These are phyloP conservation scores for Opeltia flavorubescens DNA, from an alignment of 495 filamentous ascomycete genomes.

Conservation along the genomic window DNA sequence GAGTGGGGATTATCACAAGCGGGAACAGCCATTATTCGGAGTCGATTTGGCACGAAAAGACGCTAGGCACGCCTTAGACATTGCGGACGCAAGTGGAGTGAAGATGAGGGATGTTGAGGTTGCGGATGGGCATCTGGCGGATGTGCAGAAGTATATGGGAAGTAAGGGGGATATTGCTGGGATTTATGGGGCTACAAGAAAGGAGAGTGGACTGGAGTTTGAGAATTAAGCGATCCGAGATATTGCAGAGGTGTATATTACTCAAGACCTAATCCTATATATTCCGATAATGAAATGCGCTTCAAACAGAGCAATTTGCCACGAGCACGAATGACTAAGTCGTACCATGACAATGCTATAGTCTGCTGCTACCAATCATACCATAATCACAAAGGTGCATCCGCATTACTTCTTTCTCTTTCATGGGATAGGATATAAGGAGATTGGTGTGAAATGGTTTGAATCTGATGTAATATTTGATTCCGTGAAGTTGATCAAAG, in stretches of 20 bases:
- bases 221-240: conserved; percentile 28
- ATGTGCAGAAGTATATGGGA: conserved; percentile 59
- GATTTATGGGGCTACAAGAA: conserved; percentile 65
- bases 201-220: conserved; percentile 56
- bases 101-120: conserved; percentile 51
- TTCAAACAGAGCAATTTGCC: too few relatives aligned
- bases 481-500: too few relatives aligned
- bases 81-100: conserved; percentile 50
- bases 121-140: conserved; percentile 50
- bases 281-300: background rate
- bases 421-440: too few relatives aligned
- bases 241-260: background rate
- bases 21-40: conserved; percentile 64
- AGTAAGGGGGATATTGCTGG: conserved; percentile 69
- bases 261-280: background rate
- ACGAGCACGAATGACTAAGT: too few relatives aligned
- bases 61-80: conserved; percentile 52
- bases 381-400: too few relatives aligned
- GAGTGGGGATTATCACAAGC: conserved; percentile 55
- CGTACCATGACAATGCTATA: too few relatives aligned
- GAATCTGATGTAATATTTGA: too few relatives aligned
- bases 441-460: too few relatives aligned
- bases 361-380: too few relatives aligned
- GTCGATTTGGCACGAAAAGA: conserved; percentile 83
- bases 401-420: too few relatives aligned